Percentiles rank a stretch among this genome's conserved stretches.
phyloP scores from a whole-genome alignment of 371 early-diverging fungal genomes.

The Mucor saturninus region DNA sequence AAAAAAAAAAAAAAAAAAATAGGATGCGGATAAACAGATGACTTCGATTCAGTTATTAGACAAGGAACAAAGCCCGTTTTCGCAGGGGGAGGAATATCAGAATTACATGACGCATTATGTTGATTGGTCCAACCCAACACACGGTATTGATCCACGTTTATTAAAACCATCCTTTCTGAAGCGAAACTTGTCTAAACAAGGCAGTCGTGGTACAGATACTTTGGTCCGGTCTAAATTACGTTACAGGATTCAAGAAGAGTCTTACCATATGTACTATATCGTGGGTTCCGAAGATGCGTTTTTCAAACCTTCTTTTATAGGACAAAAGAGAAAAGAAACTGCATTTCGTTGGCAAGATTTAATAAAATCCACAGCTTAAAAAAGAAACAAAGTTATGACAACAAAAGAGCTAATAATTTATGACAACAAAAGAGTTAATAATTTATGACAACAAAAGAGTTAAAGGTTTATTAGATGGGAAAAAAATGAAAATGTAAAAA shows the following conservation, averaged over 20 bases:
- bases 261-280: constrained; percentile 55
- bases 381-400: not conserved
- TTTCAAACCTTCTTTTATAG: constrained; percentile 40
- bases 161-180: constrained; percentile 65
- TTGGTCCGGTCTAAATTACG: constrained; percentile 74
- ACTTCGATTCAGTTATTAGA: constrained; percentile 84
- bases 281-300: constrained; percentile 50
- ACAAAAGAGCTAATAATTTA: too few relatives aligned
- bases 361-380: not conserved
- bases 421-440: too few relatives aligned
- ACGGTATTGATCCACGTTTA: constrained; percentile 56
- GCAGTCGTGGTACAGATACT: constrained; percentile 30
- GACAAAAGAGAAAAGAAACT: not conserved
- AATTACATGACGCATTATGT: constrained; percentile 88
- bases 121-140: constrained; percentile 64
- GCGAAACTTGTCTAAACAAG: constrained; percentile 35
- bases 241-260: constrained; percentile 85
- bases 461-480: too few relatives aligned
- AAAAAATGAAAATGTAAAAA: too few relatives aligned
- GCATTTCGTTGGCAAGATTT: not conserved
- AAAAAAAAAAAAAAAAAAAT: not conserved
- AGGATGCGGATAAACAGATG: constrained; percentile 61
- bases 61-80: constrained; percentile 46
- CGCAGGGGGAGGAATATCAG: constrained; percentile 77
- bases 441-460: not conserved